Evolutionary conservation across 345 rosid species (phyloP).

Genomic region (Garcia nutans): DNA sequence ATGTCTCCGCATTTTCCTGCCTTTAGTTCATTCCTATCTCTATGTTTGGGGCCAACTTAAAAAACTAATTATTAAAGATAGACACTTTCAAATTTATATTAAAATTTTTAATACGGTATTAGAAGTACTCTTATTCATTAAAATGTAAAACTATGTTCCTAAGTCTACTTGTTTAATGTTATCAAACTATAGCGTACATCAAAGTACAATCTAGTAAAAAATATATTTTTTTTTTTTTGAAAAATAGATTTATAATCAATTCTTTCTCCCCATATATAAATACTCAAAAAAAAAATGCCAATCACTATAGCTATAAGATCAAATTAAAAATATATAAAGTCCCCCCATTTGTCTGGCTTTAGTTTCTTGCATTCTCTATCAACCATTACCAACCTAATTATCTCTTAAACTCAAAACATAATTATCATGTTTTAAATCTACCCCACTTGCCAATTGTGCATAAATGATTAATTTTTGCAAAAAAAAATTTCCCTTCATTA

Average conservation of each 20-base stretch:
- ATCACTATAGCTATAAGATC: not conserved
- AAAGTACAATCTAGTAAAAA: too few species aligned
- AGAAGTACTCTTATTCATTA: too few species aligned
- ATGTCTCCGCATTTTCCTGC: constrained; percentile 40
- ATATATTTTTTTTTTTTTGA: too few species aligned
- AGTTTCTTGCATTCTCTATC: constrained; percentile 27
- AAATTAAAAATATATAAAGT: constrained; percentile 35
- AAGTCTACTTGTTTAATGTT: too few species aligned
- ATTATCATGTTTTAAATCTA: constrained; percentile 45
- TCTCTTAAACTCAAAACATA: constrained; percentile 37
- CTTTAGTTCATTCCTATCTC: constrained; percentile 22
- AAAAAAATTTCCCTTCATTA: constrained; percentile 13
- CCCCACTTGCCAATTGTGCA: constrained; percentile 41
- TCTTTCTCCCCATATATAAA: too few species aligned
- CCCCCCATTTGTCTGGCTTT: constrained; percentile 37
- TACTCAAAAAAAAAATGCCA: too few species aligned
- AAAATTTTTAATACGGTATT: too few species aligned
- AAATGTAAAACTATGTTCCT: too few species aligned
- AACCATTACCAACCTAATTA: constrained; percentile 35
- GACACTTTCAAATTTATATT: too few species aligned
- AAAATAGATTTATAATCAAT: too few species aligned
- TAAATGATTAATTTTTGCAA: constrained; percentile 33
- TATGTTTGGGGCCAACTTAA: not conserved
- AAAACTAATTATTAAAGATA: too few species aligned
- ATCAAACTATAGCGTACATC: too few species aligned